Conservation (phyloP, 139 green algal species). For the Tetraselmis chui region DNA sequence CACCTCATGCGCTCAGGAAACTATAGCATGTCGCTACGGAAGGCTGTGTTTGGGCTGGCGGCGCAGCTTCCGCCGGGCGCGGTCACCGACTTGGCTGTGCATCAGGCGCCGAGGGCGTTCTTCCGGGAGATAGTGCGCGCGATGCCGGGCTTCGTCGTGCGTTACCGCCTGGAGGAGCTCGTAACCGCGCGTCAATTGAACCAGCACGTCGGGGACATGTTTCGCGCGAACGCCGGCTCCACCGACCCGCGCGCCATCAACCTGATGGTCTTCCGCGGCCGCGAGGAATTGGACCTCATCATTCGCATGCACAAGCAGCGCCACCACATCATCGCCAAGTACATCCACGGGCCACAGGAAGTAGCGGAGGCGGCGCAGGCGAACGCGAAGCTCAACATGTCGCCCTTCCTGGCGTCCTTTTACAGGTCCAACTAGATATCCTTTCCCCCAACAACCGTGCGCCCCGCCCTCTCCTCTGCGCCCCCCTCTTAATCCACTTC, state of each 20-base stretch:
- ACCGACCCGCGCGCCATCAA: not conserved
- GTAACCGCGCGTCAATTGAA: not conserved
- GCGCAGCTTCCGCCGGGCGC: not conserved
- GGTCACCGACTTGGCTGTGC: not conserved
- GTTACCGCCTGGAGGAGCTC: not conserved
- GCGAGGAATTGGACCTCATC: not conserved
- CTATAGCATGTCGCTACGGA: not conserved
- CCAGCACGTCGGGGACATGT: not conserved
- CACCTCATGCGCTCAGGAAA: too few species aligned
- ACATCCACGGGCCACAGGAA: not conserved
- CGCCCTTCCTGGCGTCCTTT: not conserved
- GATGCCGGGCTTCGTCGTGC: not conserved
- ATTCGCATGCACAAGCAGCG: not conserved
- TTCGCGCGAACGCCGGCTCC: not conserved
- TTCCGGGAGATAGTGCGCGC: not conserved
- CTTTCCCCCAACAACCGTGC: too few species aligned
- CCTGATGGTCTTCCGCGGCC: not conserved
- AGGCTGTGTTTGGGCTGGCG: not conserved
- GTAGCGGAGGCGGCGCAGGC: not conserved
- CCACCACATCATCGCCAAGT: not conserved
- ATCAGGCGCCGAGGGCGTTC: not conserved
- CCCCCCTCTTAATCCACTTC: too few species aligned
- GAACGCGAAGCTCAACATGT: not conserved
- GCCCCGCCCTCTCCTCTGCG: not conserved
- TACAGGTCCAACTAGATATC: not conserved